Conservation (phyloP, 1,139 yeast species). For the Suhomyces bokatorum region DNA sequence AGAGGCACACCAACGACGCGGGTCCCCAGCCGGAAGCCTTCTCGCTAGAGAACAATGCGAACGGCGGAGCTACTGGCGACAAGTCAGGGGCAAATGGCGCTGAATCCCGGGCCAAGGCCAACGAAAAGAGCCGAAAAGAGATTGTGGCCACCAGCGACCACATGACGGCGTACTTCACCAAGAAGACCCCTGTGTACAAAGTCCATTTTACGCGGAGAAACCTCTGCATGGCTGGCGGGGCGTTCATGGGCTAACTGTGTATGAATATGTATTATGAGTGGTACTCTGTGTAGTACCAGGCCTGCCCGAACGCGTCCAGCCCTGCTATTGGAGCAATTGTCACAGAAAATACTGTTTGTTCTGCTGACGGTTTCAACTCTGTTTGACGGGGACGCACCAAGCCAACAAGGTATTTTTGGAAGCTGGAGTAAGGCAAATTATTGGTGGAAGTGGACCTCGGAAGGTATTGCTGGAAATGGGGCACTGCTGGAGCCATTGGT, state of each 20-base stretch:
- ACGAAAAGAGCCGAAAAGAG: slow-evolving; percentile 59
- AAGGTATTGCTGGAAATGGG: too few species aligned
- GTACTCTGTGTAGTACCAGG: too few species aligned
- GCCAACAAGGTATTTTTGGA: too few species aligned
- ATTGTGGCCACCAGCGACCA: slow-evolving; percentile 83
- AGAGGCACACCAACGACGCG: slow-evolving; percentile 76
- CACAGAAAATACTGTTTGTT: too few species aligned
- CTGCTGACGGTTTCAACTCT: too few species aligned
- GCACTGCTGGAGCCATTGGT: too few species aligned
- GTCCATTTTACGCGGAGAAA: slow-evolving; percentile 91
- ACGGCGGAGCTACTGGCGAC: slow-evolving; percentile 14
- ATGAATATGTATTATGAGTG: background rate
- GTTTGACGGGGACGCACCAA: too few species aligned
- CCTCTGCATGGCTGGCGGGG: slow-evolving; percentile 91
- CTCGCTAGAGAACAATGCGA: slow-evolving; percentile 27
- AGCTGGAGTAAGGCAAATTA: too few species aligned
- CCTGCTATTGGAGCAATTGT: too few species aligned
- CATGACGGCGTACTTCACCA: slow-evolving; percentile 91
- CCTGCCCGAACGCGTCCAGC: too few species aligned
- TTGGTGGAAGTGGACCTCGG: too few species aligned
- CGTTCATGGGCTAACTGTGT: slow-evolving; percentile 40
- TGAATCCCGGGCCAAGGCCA: slow-evolving; percentile 14
- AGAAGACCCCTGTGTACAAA: slow-evolving; percentile 89
- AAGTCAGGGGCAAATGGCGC: slow-evolving; percentile 11
- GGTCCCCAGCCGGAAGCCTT: slow-evolving; percentile 82